Conservation (phyloP, 495 filamentous ascomycete species). For the Penicillium malachiteum region DNA sequence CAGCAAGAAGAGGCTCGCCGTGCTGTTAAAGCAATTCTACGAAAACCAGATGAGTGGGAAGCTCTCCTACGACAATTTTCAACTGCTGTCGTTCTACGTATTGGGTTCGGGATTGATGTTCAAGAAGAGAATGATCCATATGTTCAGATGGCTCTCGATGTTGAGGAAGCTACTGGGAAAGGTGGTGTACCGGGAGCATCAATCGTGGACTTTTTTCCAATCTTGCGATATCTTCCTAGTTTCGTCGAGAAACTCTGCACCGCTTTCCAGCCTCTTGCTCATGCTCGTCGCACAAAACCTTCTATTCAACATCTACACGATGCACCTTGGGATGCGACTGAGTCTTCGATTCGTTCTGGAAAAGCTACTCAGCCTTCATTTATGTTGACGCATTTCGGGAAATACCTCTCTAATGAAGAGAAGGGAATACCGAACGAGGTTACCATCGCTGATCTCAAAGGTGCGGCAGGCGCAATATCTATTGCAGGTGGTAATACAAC, state of each 20-base stretch:
- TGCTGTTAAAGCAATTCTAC: constrained; percentile 10
- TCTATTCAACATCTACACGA: constrained; percentile 23
- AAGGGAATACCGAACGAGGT: constrained; percentile 32
- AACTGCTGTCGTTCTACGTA: constrained; percentile 33
- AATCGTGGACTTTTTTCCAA: constrained; percentile 46
- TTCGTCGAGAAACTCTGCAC: constrained; percentile 9
- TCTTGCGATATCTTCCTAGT: constrained; percentile 19
- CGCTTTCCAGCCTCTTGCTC: constrained; percentile 25
- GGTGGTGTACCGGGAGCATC: constrained; percentile 43
- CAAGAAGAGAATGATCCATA: constrained; percentile 40
- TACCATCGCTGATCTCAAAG: constrained; percentile 46
- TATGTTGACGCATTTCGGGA: constrained; percentile 19
- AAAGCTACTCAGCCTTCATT: constrained; percentile 37
- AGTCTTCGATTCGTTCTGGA: constrained; percentile 33
- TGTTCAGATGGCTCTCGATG: constrained; percentile 44
- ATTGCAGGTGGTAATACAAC: constrained; percentile 53
- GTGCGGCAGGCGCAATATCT: constrained; percentile 47
- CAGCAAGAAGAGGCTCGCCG: constrained; percentile 17
- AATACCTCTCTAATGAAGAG: constrained; percentile 19
- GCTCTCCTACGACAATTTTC: constrained; percentile 13
- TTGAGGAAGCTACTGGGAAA: constrained; percentile 39
- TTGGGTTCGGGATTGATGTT: constrained; percentile 47
- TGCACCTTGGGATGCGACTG: constrained; percentile 42
- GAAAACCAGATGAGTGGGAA: constrained; percentile 14
- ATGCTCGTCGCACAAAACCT: constrained; percentile 14